phyloP scores from a whole-genome alignment of 73 alveolate genomes.

The Stentor roeselii region DNA sequence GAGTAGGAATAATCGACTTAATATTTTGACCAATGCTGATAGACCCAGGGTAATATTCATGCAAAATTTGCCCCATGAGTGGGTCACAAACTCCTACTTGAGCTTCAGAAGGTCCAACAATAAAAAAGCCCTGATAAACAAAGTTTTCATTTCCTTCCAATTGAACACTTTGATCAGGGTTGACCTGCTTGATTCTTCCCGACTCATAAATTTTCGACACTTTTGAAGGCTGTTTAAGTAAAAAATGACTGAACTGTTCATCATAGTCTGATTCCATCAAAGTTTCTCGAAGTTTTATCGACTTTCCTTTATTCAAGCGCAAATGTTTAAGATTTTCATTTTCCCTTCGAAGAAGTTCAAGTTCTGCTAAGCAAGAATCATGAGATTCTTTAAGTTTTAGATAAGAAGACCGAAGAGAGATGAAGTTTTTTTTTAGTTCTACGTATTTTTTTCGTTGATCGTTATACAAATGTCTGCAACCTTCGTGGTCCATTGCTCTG shows the following conservation, averaged over 20 bases:
- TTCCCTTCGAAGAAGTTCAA: not conserved
- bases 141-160: not conserved
- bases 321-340: not conserved
- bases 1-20: not conserved
- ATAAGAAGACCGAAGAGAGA: not conserved
- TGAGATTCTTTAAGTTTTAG: not conserved
- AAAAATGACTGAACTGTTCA: not conserved
- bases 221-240: not conserved
- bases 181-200: not conserved
- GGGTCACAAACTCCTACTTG: not conserved
- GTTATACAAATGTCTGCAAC: too few species aligned
- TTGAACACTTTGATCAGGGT: conserved; percentile 3
- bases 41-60: not conserved
- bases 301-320: not conserved
- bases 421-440: not conserved
- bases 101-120: not conserved
- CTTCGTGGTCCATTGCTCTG: too few species aligned
- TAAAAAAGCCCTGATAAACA: not conserved
- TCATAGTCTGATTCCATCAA: not conserved
- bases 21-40: not conserved
- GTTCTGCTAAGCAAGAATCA: not conserved
- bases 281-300: not conserved
- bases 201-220: not conserved
- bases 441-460: not conserved
- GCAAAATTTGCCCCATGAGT: not conserved